phyloP scores from a whole-genome alignment of 306 rosid species.

The Herpetospermum pedunculosum region DNA sequence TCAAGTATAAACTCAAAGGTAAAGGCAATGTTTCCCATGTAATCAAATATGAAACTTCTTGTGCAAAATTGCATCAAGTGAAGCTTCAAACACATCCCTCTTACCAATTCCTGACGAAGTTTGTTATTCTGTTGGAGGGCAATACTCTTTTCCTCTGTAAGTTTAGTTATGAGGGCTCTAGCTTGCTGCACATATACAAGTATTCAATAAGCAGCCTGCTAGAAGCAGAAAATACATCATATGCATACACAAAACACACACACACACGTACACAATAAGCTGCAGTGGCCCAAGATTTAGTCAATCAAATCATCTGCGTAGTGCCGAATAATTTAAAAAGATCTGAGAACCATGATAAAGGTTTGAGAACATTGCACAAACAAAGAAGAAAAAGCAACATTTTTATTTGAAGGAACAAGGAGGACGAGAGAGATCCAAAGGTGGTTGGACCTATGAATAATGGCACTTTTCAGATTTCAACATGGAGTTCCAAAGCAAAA shows the following conservation, averaged over 20 bases:
- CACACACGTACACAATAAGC: not conserved
- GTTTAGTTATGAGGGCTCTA: slow-evolving; percentile 48
- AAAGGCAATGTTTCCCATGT: not conserved
- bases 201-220: not conserved
- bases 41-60: not conserved
- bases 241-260: not conserved
- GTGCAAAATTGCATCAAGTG: not conserved
- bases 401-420: not conserved
- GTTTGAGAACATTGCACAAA: not conserved
- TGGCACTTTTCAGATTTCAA: not conserved
- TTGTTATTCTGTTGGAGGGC: slow-evolving; percentile 46
- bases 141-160: slow-evolving; percentile 61
- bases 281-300: not conserved
- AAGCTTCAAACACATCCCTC: slow-evolving; percentile 9
- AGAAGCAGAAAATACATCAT: not conserved
- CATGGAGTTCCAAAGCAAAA: not conserved
- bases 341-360: slow-evolving; percentile 1
- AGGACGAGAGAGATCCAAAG: not conserved
- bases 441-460: not conserved
- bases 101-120: slow-evolving; percentile 70
- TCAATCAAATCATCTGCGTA: not conserved
- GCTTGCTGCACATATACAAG: slow-evolving; percentile 50
- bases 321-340: not conserved
- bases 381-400: not conserved
- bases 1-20: not conserved